Percentiles rank a stretch among this genome's conserved stretches.
Conservation (phyloP, 2,329 filamentous ascomycete genomes). For the Plenodomus biglobosus region DNA sequence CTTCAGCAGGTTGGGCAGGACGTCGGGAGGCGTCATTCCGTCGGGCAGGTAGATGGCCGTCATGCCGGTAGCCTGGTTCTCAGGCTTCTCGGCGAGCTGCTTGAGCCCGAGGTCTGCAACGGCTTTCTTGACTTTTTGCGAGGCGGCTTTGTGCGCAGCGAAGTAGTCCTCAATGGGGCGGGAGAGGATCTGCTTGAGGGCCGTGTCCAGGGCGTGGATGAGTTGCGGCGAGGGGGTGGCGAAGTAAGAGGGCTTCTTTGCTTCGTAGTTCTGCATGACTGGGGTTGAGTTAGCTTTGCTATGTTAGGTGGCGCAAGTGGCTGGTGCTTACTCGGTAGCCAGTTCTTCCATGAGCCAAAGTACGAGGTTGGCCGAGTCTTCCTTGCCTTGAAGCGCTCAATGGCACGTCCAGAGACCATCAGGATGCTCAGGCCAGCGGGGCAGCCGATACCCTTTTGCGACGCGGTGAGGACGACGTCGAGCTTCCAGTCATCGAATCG, state of each 20-base stretch:
- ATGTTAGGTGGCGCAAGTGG: background rate
- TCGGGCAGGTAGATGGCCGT: conserved; percentile 96
- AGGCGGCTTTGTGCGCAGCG: conserved; percentile 74
- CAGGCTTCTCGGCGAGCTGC: conserved; percentile 80
- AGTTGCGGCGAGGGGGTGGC: conserved; percentile 95
- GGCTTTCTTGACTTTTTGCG: conserved; percentile 83
- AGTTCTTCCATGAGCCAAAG: conserved; percentile 97
- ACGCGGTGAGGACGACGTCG: conserved; percentile 90
- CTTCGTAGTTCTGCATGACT: conserved; percentile 99
- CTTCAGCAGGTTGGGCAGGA: conserved; percentile 81
- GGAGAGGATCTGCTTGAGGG: conserved; percentile 82
- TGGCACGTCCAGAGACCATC: conserved; percentile 87
- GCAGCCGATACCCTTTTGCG: conserved; percentile 95
- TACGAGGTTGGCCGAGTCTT: conserved; percentile 83
- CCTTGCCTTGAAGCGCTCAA: conserved; percentile 75
- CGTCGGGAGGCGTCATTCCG: conserved; percentile 73
- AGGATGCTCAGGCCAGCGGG: conserved; percentile 92
- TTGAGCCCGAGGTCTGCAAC: conserved; percentile 79
- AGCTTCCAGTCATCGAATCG: conserved; percentile 93
- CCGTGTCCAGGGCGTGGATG: conserved; percentile 87
- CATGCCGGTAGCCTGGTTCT: conserved; percentile 96
- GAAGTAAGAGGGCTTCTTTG: conserved; percentile 96
- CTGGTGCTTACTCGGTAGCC: conserved; percentile 72
- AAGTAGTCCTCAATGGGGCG: conserved; percentile 80
- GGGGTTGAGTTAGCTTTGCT: conserved; percentile 18